phyloP scores from a whole-genome alignment of 805 yeast genomes.

The Maudiozyma pseudohumilis region DNA sequence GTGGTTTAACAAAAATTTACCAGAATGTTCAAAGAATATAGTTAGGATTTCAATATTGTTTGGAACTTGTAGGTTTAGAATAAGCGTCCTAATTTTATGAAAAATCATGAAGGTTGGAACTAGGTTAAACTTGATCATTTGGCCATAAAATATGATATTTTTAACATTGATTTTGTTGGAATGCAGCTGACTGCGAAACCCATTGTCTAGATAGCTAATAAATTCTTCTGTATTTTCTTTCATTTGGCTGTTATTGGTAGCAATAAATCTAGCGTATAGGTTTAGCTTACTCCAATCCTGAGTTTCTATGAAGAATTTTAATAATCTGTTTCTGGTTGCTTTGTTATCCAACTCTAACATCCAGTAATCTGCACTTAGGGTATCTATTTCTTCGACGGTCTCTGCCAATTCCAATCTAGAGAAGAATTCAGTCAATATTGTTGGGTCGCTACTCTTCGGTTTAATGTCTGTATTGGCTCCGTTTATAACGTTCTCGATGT shows the following conservation, averaged over 20 bases:
- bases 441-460: constrained; percentile 24
- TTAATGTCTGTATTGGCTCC: constrained; percentile 12
- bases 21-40: constrained; percentile 65
- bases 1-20: constrained; percentile 49
- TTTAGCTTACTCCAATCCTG: constrained; percentile 37
- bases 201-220: constrained; percentile 44
- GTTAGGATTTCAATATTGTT: constrained; percentile 60
- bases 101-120: constrained; percentile 63
- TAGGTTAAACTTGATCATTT: constrained; percentile 65
- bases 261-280: constrained; percentile 57
- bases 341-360: constrained; percentile 48
- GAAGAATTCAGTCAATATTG: constrained; percentile 36
- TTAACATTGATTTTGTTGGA: constrained; percentile 43
- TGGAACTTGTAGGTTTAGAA: constrained; percentile 40
- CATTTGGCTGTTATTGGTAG: constrained; percentile 42
- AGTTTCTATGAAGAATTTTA: constrained; percentile 44
- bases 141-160: constrained; percentile 56
- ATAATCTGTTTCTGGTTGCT: constrained; percentile 55
- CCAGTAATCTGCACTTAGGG: constrained; percentile 41
- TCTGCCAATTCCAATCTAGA: constrained; percentile 34
- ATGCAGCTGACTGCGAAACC: constrained; percentile 52
- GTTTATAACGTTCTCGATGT: constrained; percentile 30
- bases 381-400: constrained; percentile 42
- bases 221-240: constrained; percentile 45
- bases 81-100: constrained; percentile 58